Evolutionary conservation across 179 eudicot genomes (phyloP).

Genomic region (Heliamphora ciliata): DNA sequence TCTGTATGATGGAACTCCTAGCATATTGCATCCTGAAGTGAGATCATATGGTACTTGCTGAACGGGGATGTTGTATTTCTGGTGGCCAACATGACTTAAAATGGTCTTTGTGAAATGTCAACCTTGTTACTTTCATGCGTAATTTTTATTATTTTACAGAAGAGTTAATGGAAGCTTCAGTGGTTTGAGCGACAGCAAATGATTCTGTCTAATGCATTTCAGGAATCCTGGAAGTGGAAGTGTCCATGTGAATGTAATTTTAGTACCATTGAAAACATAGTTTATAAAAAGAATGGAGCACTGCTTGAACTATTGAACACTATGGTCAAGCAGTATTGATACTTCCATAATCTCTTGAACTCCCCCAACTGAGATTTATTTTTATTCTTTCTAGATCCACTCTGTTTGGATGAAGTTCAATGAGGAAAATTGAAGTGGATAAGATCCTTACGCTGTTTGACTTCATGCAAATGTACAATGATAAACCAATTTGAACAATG

Average conservation of each 20-base stretch:
- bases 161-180: constrained; percentile 9
- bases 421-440: not conserved
- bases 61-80: not conserved
- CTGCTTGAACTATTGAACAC: not conserved
- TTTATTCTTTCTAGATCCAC: not conserved
- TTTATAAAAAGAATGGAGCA: not conserved
- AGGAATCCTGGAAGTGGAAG: not conserved
- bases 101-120: not conserved
- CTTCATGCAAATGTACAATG: not conserved
- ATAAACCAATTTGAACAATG: not conserved
- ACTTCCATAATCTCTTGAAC: not conserved
- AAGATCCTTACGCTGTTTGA: constrained; percentile 5
- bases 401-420: not conserved
- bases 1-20: not conserved
- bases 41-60: constrained; percentile 1
- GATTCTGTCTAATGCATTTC: not conserved
- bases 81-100: not conserved
- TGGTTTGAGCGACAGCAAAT: not conserved
- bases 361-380: not conserved
- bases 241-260: constrained; percentile 8
- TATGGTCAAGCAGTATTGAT: not conserved
- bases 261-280: not conserved
- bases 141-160: not conserved
- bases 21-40: not conserved
- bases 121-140: not conserved